phyloP scores from a whole-genome alignment of 106 monocot species.

The Platanthera zijinensis region DNA sequence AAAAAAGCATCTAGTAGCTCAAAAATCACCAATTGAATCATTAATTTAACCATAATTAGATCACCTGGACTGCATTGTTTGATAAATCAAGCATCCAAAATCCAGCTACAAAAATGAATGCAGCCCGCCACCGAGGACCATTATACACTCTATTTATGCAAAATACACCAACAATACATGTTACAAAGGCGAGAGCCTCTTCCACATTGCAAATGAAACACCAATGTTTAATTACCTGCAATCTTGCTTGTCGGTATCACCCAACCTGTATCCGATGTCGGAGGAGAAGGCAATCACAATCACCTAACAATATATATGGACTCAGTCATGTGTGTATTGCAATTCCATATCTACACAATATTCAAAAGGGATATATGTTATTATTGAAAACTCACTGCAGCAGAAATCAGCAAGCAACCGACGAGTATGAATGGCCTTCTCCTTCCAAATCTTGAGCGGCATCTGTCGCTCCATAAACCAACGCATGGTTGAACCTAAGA shows the following conservation, averaged over 20 bases:
- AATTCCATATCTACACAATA: not conserved
- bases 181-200: not conserved
- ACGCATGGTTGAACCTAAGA: slow-evolving; percentile 81
- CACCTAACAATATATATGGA: slow-evolving; percentile 34
- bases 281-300: slow-evolving; percentile 79
- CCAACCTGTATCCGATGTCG: slow-evolving; percentile 68
- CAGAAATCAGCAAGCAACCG: slow-evolving; percentile 64
- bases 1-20: not conserved
- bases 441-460: slow-evolving; percentile 56
- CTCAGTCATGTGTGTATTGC: not conserved
- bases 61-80: slow-evolving; percentile 91
- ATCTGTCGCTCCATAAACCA: slow-evolving; percentile 85
- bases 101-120: slow-evolving; percentile 68
- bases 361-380: not conserved
- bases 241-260: slow-evolving; percentile 64
- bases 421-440: slow-evolving; percentile 78
- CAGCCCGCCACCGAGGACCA: slow-evolving; percentile 83
- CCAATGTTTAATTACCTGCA: slow-evolving; percentile 45
- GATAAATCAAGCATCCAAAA: slow-evolving; percentile 96
- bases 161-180: not conserved
- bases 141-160: slow-evolving; percentile 46
- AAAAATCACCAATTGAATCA: not conserved
- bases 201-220: not conserved
- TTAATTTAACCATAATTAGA: not conserved
- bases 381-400: slow-evolving; percentile 42